phyloP scores from a whole-genome alignment of 768 basidiomycete species.

The Dictyophora rubrovolvata region DNA sequence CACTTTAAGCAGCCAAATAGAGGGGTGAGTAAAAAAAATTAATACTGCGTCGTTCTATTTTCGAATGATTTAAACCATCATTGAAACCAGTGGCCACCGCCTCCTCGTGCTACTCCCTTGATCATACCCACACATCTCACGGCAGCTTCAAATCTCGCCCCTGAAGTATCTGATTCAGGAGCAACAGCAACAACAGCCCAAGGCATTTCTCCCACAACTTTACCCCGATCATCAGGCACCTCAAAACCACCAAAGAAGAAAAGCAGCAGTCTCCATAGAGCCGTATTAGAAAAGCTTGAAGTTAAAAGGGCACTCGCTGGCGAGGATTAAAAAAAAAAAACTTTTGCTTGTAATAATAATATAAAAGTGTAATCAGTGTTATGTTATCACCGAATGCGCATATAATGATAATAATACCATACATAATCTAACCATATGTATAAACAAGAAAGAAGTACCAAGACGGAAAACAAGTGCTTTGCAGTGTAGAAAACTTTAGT shows the following conservation, averaged over 20 bases:
- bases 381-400: too few relatives aligned
- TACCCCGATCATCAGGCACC: constrained; percentile 6
- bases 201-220: background rate
- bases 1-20: constrained; percentile 81
- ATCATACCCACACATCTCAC: constrained; percentile 65
- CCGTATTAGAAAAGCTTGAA: constrained; percentile 66
- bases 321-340: background rate
- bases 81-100: constrained; percentile 64
- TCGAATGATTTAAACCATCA: background rate
- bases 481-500: background rate
- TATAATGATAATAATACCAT: background rate
- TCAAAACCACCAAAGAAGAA: constrained; percentile 24
- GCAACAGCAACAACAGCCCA: constrained; percentile 10
- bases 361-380: too few relatives aligned
- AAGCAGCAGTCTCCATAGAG: constrained; percentile 55
- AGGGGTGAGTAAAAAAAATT: constrained; percentile 40
- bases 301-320: constrained; percentile 46
- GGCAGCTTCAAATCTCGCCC: constrained; percentile 6
- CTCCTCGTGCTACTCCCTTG: constrained; percentile 66
- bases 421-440: background rate
- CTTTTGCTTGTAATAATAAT: too few relatives aligned
- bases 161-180: constrained; percentile 1
- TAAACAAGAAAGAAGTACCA: background rate
- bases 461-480: background rate
- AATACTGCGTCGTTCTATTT: constrained; percentile 3